A percentile compares a stretch with the other conserved stretches of the same genome.
These are phyloP conservation scores for Annulohypoxylon nitens DNA, from an alignment of 495 filamentous ascomycete genomes.

Conservation along the genomic window DNA sequence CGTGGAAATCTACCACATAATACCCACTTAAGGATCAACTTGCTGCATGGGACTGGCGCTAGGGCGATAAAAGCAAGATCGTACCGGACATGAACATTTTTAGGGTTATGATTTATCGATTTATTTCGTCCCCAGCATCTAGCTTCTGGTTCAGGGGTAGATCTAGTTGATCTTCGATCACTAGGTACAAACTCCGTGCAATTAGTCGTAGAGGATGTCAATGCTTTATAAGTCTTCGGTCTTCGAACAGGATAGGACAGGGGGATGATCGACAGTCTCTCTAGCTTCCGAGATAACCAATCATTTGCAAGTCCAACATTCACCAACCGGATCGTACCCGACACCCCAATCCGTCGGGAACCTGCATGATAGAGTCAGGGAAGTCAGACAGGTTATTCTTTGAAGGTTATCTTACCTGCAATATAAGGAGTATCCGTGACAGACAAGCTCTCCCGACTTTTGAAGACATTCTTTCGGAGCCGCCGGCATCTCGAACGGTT, in stretches of 20 bases:
- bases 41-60: not conserved
- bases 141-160: not conserved
- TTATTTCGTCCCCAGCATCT: not conserved
- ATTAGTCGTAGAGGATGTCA: not conserved
- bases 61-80: not conserved
- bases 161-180: not conserved
- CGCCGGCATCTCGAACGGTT: slow-evolving; percentile 35
- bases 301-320: slow-evolving; percentile 43
- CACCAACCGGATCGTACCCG: slow-evolving; percentile 32
- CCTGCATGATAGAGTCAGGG: slow-evolving; percentile 10
- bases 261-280: not conserved
- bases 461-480: slow-evolving; percentile 26
- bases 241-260: not conserved
- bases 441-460: slow-evolving; percentile 31
- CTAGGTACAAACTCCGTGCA: not conserved
- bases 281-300: not conserved
- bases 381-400: not conserved
- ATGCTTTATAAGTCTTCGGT: not conserved
- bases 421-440: slow-evolving; percentile 31
- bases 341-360: slow-evolving; percentile 37
- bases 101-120: not conserved
- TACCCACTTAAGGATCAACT: not conserved
- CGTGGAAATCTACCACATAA: not conserved
- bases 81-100: not conserved
- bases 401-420: slow-evolving; percentile 12